These are phyloP conservation scores for Colletotrichum tofieldiae DNA, from an alignment of 2,329 filamentous ascomycete species.

Conservation along the genomic window DNA sequence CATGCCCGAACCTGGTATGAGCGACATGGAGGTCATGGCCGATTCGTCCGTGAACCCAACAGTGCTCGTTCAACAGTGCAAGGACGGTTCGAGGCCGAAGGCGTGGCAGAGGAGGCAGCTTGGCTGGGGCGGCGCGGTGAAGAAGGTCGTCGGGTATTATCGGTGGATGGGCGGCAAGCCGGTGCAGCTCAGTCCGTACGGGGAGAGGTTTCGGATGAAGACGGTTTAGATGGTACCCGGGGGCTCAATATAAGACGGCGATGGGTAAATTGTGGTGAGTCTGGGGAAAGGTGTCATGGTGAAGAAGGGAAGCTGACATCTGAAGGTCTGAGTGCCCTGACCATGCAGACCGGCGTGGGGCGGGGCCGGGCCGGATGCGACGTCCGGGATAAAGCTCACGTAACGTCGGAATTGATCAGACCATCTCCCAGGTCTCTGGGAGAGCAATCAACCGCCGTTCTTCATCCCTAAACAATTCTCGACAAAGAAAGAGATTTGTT, in stretches of 20 bases:
- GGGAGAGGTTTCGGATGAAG: conserved; percentile 40
- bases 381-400: conserved; percentile 2
- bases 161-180: conserved; percentile 40
- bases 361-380: conserved; percentile 2
- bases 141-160: conserved; percentile 58
- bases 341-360: not conserved
- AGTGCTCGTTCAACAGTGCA: conserved; percentile 50
- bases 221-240: conserved; percentile 6
- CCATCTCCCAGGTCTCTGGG: not conserved
- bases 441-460: not conserved
- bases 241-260: not conserved
- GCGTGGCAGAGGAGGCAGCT: conserved; percentile 61
- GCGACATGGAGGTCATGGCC: conserved; percentile 43
- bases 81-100: conserved; percentile 49
- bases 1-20: conserved; percentile 33
- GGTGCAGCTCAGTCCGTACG: conserved; percentile 33
- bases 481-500: not conserved
- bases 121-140: conserved; percentile 64
- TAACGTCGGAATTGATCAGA: not conserved
- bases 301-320: not conserved
- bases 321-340: not conserved
- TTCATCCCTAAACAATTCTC: not conserved
- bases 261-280: not conserved
- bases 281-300: not conserved
- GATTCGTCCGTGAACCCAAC: conserved; percentile 45